These are phyloP conservation scores for Penicillium cosmopolitanum DNA, from an alignment of 495 filamentous ascomycete species.

Conservation along the genomic window DNA sequence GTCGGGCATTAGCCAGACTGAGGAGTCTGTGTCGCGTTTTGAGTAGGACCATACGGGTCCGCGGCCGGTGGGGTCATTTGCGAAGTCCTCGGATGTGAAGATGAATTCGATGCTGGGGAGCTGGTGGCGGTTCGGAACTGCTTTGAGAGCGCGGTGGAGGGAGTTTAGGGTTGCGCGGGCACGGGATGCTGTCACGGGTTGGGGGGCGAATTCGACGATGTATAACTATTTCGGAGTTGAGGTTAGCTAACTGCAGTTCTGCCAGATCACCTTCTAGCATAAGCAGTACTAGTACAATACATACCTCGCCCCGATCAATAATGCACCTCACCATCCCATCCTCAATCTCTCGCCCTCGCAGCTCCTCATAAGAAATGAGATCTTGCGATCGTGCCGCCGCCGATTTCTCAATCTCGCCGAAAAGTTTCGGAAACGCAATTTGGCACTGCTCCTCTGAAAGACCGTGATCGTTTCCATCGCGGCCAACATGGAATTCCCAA, in stretches of 20 bases:
- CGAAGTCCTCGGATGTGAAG: conserved; percentile 55
- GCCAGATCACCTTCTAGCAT: neutral
- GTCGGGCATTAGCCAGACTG: conserved; percentile 75
- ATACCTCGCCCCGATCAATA: conserved; percentile 46
- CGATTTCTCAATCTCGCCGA: conserved; percentile 46
- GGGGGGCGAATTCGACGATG: conserved; percentile 39
- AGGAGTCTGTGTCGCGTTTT: conserved; percentile 45
- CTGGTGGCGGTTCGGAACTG: conserved; percentile 46
- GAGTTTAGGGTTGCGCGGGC: conserved; percentile 46
- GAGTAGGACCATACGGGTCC: conserved; percentile 58
- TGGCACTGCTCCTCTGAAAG: conserved; percentile 46
- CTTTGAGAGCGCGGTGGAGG: conserved; percentile 40
- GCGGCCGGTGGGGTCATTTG: conserved; percentile 17
- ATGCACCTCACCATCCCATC: conserved; percentile 46
- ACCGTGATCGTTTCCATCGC: conserved; percentile 44
- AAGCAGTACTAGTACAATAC: conserved; percentile 4
- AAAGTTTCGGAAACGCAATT: conserved; percentile 50
- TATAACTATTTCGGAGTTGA: conserved; percentile 34
- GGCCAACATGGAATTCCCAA: conserved; percentile 39
- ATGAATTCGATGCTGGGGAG: conserved; percentile 68
- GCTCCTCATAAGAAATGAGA: conserved; percentile 35
- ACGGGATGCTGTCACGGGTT: conserved; percentile 39
- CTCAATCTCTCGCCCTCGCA: conserved; percentile 34
- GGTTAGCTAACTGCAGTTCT: neutral
- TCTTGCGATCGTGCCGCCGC: conserved; percentile 21